Evolutionary conservation across 352 stramenopile genomes (phyloP).

Genomic region (Pythium biforme): DNA sequence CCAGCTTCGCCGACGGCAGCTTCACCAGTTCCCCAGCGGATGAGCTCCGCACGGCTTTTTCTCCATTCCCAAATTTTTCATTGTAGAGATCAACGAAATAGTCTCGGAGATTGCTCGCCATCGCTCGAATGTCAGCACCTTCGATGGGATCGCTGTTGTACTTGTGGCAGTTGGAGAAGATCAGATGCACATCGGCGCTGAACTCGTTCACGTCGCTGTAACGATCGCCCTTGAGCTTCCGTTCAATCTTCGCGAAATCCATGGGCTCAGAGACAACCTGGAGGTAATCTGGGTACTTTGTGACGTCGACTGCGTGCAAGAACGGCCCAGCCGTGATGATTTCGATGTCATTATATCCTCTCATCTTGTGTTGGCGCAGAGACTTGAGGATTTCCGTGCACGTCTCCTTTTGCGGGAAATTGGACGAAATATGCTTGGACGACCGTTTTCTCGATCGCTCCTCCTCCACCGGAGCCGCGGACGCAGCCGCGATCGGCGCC

Average conservation of each 20-base stretch:
- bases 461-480: slow-evolving; percentile 18
- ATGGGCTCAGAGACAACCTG: slow-evolving; percentile 79
- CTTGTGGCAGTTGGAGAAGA: slow-evolving; percentile 89
- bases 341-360: slow-evolving; percentile 76
- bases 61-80: slow-evolving; percentile 40
- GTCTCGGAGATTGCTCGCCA: slow-evolving; percentile 77
- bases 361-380: slow-evolving; percentile 83
- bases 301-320: slow-evolving; percentile 81
- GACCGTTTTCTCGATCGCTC: slow-evolving; percentile 38
- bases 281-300: slow-evolving; percentile 84
- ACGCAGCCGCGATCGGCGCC: not conserved
- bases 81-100: slow-evolving; percentile 82
- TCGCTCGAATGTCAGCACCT: slow-evolving; percentile 83
- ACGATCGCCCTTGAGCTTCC: slow-evolving; percentile 82
- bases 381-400: slow-evolving; percentile 72
- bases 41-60: not conserved
- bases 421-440: slow-evolving; percentile 34
- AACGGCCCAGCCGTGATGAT: slow-evolving; percentile 81
- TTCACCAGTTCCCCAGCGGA: not conserved
- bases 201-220: slow-evolving; percentile 80
- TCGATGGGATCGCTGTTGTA: slow-evolving; percentile 88
- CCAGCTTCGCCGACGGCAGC: slow-evolving; percentile 24
- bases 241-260: slow-evolving; percentile 88
- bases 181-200: slow-evolving; percentile 81
- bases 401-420: slow-evolving; percentile 60